Evolutionary conservation across 2,329 filamentous ascomycete genomes (phyloP), one percentile per base, ranked within the genome.

Genomic region (Aspergillus pseudoviridinutans): DNA sequence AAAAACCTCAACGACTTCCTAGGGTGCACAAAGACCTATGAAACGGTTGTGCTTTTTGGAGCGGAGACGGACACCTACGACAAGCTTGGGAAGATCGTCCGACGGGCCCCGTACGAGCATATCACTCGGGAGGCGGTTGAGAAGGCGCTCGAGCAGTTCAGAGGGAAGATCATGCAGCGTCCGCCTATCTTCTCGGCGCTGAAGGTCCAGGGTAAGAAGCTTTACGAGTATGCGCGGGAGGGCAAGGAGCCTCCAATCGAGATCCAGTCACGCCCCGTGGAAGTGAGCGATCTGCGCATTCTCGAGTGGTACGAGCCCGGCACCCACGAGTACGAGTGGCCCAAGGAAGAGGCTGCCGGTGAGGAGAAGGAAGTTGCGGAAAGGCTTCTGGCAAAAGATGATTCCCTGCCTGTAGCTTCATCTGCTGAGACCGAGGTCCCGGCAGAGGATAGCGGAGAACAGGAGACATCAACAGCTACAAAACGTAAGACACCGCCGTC

Each of bases 161-260:
- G 87, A 42, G 94, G 94, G 17, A 88, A 88, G 65, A 91, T 91
- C 67, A 87, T 90, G 79, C 94, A 99, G 79, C 87, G 90, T 64
- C 94, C 94, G 41, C 93, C 93, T 5, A 84, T 99, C 22, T 99
- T 92, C 75, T 96, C 91, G 29, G 94, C 94, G 9, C 80, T 97
- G 60, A 92, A 93, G 74, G 91, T 97, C 74, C 85, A 97, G 64
- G 94, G 94, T 2, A 97, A 97, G 79, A 89, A 91, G 35, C 81
- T 97, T 51, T 99, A 99, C 72, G 92, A 99, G 76, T 97, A 97
- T 74, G 94, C 94, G 22, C 84, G 94, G 51, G 91, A 92, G 72
- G 94, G 94, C 17, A 91, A 89, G 69, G 85, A 90, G 38, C 87
- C 96, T 17, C 94, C 94, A 0, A 81, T 88, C 56, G 89, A 96